phyloP scores from a whole-genome alignment of 2,329 filamentous ascomycete genomes.

The Dactylellina drechsleri region DNA sequence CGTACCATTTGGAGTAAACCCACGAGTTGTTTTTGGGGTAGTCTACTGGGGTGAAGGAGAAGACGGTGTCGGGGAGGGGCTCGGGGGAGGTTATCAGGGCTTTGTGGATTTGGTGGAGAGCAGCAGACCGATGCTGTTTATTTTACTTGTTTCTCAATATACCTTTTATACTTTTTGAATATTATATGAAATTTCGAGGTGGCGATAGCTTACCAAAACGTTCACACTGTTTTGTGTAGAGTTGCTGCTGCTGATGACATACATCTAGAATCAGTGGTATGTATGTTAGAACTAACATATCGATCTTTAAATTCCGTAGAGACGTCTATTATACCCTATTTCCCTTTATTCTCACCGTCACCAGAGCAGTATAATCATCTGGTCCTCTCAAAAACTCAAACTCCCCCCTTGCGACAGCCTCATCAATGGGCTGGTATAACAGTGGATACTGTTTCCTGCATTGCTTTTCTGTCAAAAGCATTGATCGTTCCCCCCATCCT shows the following conservation, averaged over 20 bases:
- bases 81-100: conserved; percentile 38
- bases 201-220: conserved; percentile 22
- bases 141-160: neutral
- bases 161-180: neutral
- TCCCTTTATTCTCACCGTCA: conserved; percentile 40
- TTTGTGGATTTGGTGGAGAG: conserved; percentile 47
- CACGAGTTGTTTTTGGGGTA: conserved; percentile 52
- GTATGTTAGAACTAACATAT: neutral
- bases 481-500: conserved; percentile 24
- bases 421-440: conserved; percentile 39
- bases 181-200: no score
- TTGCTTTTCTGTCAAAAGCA: conserved; percentile 44
- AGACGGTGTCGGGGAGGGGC: conserved; percentile 50
- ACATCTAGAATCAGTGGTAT: conserved; percentile 22
- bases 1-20: conserved; percentile 54
- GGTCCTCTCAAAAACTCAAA: conserved; percentile 46
- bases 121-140: conserved; percentile 38
- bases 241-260: conserved; percentile 39
- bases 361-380: conserved; percentile 43
- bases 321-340: conserved; percentile 26
- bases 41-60: conserved; percentile 49
- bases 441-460: conserved; percentile 47
- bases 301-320: neutral
- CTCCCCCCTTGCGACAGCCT: conserved; percentile 36
- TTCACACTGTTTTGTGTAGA: conserved; percentile 47